Base-by-base conservation (phyloP, 768 basidiomycete species). In the Rhodosporidiobolus odoratus region DNA sequence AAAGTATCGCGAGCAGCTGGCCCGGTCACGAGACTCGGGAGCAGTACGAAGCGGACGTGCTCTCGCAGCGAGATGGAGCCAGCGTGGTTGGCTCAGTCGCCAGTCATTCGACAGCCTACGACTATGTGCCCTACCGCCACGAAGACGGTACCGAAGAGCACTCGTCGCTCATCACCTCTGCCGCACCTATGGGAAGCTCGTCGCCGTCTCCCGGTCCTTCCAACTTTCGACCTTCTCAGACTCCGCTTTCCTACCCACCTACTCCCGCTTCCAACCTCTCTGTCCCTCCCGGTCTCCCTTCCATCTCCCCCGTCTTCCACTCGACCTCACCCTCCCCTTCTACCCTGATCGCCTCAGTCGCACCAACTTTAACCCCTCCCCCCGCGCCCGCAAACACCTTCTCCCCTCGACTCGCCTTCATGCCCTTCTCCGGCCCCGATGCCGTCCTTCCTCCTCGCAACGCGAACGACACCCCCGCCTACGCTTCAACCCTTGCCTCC, bases 351-450 rank as follows among this genome's bases (percentile, higher is more conserved):
- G 32, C 41, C 47, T 66, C 43, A 23, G 35, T 13, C 66, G 19
- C 61, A 19, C 30, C 61, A 19, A 0, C 54, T 41, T 1, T 37
- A 16, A 30, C 53, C 40, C 37, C 13, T 27, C 0, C 65, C 12
- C 35, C 47, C 32, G 56, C 64, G 45, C 16, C 61, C 19, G 2
- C 23, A 6, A 10, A 48, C 23, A 15, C 45, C 25, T 23, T 34
- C 27, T 69, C 68, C 3, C 69, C 69, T 16, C 62, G 69, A 1
- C 69, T 70, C 16, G 52, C 63, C 1, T 70, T 65, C 63, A 65
- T 70, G 63, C 69, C 69, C 12, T 70, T 70, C 37, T 13, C 63
- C 9, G 68, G 68, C 0, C 25, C 58, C 8, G 40, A 30, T 10
- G 45, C 53, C 32, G 50, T 52, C 25, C 32, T 57, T 38, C 34